These are phyloP conservation scores for Pisolithus thermaeus DNA, from an alignment of 1,284 basidiomycete species.

Conservation along the genomic window DNA sequence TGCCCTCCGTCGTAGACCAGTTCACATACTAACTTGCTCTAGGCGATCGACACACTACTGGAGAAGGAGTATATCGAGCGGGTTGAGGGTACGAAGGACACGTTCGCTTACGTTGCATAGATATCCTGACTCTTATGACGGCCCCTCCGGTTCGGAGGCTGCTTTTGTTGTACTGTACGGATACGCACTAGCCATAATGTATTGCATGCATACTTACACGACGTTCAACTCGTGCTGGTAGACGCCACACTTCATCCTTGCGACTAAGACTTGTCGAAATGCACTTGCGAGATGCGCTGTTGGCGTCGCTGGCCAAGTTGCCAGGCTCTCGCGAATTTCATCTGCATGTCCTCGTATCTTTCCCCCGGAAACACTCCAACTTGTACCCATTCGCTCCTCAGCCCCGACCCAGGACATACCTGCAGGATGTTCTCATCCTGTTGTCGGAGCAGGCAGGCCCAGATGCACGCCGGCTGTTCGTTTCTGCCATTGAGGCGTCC, in stretches of 20 bases:
- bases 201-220: neutral
- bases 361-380: slow-evolving; percentile 61
- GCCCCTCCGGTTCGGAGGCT: neutral
- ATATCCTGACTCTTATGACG: neutral
- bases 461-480: slow-evolving; percentile 51
- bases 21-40: slow-evolving; percentile 6
- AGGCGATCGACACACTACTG: slow-evolving; percentile 95
- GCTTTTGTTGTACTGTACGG: slow-evolving; percentile 14
- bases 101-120: slow-evolving; percentile 72
- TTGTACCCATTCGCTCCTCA: slow-evolving; percentile 71
- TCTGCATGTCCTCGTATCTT: slow-evolving; percentile 68
- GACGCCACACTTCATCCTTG: too few species aligned
- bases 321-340: slow-evolving; percentile 68
- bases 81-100: slow-evolving; percentile 76
- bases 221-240: too few species aligned
- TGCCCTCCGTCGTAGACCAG: neutral
- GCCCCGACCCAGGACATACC: slow-evolving; percentile 52
- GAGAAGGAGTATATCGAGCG: slow-evolving; percentile 99
- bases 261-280: slow-evolving; percentile 5
- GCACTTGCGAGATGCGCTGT: slow-evolving; percentile 61
- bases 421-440: slow-evolving; percentile 74
- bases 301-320: slow-evolving; percentile 48
- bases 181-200: slow-evolving; percentile 11
- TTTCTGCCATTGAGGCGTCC: slow-evolving; percentile 78
- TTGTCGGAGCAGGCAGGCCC: slow-evolving; percentile 53